Percentiles rank a stretch among this genome's conserved stretches.
These are phyloP conservation scores for Saksenaea oblongispora DNA, from an alignment of 371 early-diverging fungal genomes.

Conservation along the genomic window DNA sequence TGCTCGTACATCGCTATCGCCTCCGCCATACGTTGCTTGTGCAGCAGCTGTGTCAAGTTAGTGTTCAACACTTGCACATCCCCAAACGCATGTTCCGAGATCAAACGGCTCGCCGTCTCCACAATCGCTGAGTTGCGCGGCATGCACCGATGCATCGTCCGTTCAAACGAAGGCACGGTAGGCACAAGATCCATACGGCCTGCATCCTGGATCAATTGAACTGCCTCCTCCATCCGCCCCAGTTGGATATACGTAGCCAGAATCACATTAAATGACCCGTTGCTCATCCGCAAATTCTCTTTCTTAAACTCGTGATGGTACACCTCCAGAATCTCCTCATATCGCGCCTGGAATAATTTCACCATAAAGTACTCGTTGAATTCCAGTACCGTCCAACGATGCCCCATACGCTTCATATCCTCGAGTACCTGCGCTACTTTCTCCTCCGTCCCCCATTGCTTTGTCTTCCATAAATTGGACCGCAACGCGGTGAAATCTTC, in stretches of 20 bases:
- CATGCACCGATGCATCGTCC: conserved; percentile 42
- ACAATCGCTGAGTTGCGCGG: conserved; percentile 25
- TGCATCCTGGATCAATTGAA: conserved; percentile 30
- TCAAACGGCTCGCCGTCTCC: conserved; percentile 26
- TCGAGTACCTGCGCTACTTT: conserved; percentile 32
- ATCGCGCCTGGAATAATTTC: conserved; percentile 35
- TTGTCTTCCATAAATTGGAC: conserved; percentile 26
- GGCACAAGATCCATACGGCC: conserved; percentile 22
- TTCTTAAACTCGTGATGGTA: conserved; percentile 15
- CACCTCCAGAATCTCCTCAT: conserved; percentile 35
- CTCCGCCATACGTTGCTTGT: conserved; percentile 20
- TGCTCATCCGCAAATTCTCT: conserved; percentile 16
- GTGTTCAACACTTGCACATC: conserved; percentile 26
- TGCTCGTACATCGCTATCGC: conserved; percentile 24
- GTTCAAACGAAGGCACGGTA: conserved; percentile 37
- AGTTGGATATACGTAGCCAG: conserved; percentile 42
- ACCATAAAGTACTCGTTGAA: conserved; percentile 49
- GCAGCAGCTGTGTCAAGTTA: conserved; percentile 35
- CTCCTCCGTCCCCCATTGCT: conserved; percentile 41
- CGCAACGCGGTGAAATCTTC: conserved; percentile 38
- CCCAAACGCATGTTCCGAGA: conserved; percentile 22
- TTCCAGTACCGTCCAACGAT: conserved; percentile 33
- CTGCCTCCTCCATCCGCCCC: conserved; percentile 30
- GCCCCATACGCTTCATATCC: conserved; percentile 37
- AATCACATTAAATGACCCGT: conserved; percentile 41